These are phyloP conservation scores for Ustilago crameri DNA, from an alignment of 1,284 basidiomycete genomes.

Conservation along the genomic window DNA sequence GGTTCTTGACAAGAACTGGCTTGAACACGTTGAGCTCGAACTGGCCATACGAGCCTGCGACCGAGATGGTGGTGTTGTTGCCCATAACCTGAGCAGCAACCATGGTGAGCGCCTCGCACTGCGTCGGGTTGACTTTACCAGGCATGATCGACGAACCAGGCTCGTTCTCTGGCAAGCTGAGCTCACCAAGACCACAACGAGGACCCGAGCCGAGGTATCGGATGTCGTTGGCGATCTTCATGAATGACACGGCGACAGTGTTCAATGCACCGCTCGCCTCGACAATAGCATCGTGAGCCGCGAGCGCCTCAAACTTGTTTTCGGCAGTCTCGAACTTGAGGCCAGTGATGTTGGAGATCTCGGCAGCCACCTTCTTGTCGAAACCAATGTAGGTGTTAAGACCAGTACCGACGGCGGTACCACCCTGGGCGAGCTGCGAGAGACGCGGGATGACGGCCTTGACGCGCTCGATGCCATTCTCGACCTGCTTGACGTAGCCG, in stretches of 20 bases:
- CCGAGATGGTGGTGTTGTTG: conserved; percentile 91
- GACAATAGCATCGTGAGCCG: conserved; percentile 94
- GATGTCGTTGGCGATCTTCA: conserved; percentile 99
- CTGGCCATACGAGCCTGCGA: conserved; percentile 94
- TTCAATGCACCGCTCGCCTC: conserved; percentile 97
- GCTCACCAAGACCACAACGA: conserved; percentile 94
- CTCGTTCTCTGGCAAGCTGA: conserved; percentile 96
- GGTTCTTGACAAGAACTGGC: conserved; percentile 97
- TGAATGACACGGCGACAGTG: conserved; percentile 90
- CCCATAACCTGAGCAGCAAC: conserved; percentile 98
- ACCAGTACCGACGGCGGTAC: conserved; percentile 95
- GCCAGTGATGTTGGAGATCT: conserved; percentile 91
- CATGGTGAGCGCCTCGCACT: conserved; percentile 97
- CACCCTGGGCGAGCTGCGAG: conserved; percentile 93
- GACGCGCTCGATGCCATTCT: conserved; percentile 88
- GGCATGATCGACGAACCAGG: conserved; percentile 99
- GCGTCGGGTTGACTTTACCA: conserved; percentile 99
- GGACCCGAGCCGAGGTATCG: conserved; percentile 97
- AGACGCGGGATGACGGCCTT: conserved; percentile 85
- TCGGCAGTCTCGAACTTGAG: conserved; percentile 93
- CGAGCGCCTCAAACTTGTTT: conserved; percentile 99
- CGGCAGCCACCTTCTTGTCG: conserved; percentile 90
- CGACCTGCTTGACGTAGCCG: conserved; percentile 94
- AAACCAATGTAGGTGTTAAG: conserved; percentile 97
- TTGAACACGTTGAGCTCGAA: conserved; percentile 99